Evolutionary conservation across 805 yeast genomes (phyloP).

Genomic region (Candida nemodendra): DNA sequence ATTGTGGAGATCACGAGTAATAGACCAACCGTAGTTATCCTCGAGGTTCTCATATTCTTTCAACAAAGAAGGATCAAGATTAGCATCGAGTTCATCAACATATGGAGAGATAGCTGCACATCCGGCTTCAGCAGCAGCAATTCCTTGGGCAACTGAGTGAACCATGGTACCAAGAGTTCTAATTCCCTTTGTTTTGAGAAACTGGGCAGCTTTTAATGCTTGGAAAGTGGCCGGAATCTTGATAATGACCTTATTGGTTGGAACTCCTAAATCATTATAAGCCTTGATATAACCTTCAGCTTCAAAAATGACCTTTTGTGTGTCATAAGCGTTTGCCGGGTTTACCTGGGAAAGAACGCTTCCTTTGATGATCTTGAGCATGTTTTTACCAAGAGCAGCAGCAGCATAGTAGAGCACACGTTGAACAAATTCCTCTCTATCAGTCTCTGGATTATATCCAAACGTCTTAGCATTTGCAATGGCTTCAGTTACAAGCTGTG

Average conservation of each 20-base stretch:
- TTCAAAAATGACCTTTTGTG: conserved; percentile 22
- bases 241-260: conserved; percentile 30
- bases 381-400: conserved; percentile 23
- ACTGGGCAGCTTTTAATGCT: conserved; percentile 29
- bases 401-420: conserved; percentile 20
- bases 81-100: conserved; percentile 31
- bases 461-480: conserved; percentile 11
- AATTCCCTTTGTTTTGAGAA: conserved; percentile 23
- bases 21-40: conserved; percentile 30
- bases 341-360: conserved; percentile 27
- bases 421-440: conserved; percentile 15
- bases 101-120: conserved; percentile 34
- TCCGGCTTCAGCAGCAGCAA: conserved; percentile 37
- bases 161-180: conserved; percentile 35
- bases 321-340: conserved; percentile 26
- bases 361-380: conserved; percentile 19
- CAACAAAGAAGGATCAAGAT: conserved; percentile 27
- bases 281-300: conserved; percentile 30
- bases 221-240: conserved; percentile 35
- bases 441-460: conserved; percentile 6
- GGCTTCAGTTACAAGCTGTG: conserved; percentile 19
- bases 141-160: conserved; percentile 35
- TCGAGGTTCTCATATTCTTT: conserved; percentile 16
- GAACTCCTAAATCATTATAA: conserved; percentile 31
- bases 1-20: conserved; percentile 31